These are phyloP conservation scores for Helicostylum pulchrum DNA, from an alignment of 192 early-diverging fungal species.

Conservation along the genomic window DNA sequence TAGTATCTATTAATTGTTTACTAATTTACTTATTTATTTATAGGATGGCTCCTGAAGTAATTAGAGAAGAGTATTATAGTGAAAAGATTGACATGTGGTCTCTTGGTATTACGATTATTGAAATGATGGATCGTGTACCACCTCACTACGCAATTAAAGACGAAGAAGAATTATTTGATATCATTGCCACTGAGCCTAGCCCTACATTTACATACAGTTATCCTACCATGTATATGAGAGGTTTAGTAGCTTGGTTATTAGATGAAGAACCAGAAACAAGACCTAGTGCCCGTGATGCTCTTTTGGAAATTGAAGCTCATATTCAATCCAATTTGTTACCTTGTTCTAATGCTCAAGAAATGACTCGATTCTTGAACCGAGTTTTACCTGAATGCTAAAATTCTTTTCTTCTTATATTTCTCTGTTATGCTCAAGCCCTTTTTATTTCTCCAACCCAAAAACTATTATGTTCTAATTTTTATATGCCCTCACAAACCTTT, in stretches of 20 bases:
- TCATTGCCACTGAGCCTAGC: slow-evolving; percentile 35
- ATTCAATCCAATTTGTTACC: slow-evolving; percentile 30
- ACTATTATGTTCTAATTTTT: slow-evolving; percentile 3
- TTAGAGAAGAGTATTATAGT: slow-evolving; percentile 43
- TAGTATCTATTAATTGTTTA: background rate
- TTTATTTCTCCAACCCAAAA: background rate
- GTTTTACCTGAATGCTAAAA: slow-evolving; percentile 30
- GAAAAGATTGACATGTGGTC: slow-evolving; percentile 55
- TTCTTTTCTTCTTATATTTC: background rate
- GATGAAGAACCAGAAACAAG: slow-evolving; percentile 34
- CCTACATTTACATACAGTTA: slow-evolving; percentile 42
- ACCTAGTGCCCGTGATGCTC: slow-evolving; percentile 35
- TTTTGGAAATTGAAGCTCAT: slow-evolving; percentile 39
- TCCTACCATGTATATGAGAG: slow-evolving; percentile 43
- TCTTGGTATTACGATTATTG: slow-evolving; percentile 49
- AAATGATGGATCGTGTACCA: slow-evolving; percentile 48
- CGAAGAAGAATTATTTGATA: slow-evolving; percentile 41
- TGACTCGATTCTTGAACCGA: slow-evolving; percentile 28
- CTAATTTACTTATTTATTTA: background rate
- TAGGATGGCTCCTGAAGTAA: slow-evolving; percentile 53
- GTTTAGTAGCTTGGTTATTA: slow-evolving; percentile 40
- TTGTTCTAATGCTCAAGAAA: slow-evolving; percentile 26
- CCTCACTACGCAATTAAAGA: slow-evolving; percentile 46
- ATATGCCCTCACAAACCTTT: slow-evolving; percentile 5
- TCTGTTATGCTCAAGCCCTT: background rate